Evolutionary conservation across 345 rosid genomes (phyloP), one percentile per base, ranked within the genome.

Genomic region (Chamaenerion angustifolium): DNA sequence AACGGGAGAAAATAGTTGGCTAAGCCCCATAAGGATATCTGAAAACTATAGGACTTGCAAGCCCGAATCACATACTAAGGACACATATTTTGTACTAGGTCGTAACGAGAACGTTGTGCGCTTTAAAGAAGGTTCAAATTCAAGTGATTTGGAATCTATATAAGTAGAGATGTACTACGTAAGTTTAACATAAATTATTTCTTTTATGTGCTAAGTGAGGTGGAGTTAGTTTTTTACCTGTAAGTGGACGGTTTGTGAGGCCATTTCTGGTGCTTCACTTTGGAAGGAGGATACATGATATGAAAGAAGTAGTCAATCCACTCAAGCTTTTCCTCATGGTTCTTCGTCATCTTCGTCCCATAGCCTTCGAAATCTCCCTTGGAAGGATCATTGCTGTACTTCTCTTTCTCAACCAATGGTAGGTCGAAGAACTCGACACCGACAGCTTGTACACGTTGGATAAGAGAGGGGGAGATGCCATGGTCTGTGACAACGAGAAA

Each of bases 281-380:
- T 71, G 4, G 48, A 42, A 11, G 58, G 48, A 14, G 80, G 84
- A 2, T 71, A 49, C 55, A 63, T 53, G 3, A 62, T 11, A 52
- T 78, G 83, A 43, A 75, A 78, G 52, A 64, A 65, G 49, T 78
- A 72, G 16, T 78, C 83, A 40, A 69, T 11, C 80, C 78, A 78
- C 60, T 68, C 79, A 6, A 64, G 45, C 56, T 74, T 74, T 48
- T 71, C 58, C 1, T 71, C 75, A 18, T 13, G 50, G 42, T 68
- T 74, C 55, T 72, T 70, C 3, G 73, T 67, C 80, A 75, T 69
- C 55, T 72, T 78, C 0, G 74, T 75, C 10, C 84, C 81, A 48
- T 78, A 75, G 4, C 78, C 81, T 68, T 75, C 78, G 45, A 69
- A 58, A 15, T 37, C 67, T 4, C 75, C 76, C 4, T 12, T 66